phyloP scores from a whole-genome alignment of 1,284 basidiomycete species.

The Taiwanofungus camphoratus region DNA sequence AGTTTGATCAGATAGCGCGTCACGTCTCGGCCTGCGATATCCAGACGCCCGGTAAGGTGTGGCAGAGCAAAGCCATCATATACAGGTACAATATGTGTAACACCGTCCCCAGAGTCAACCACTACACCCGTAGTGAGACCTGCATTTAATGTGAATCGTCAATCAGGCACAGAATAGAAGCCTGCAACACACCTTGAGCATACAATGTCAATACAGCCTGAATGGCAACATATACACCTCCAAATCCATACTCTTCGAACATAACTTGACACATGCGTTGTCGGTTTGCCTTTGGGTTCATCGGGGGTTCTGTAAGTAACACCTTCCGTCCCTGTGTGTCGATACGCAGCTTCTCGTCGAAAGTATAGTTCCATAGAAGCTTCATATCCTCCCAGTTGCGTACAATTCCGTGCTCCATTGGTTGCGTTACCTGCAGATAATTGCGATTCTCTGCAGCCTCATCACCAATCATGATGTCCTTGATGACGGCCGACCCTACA shows the following conservation, averaged over 20 bases:
- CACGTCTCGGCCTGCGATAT: conserved; percentile 97
- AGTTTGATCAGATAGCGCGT: conserved; percentile 99
- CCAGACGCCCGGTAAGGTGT: conserved; percentile 89
- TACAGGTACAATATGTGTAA: conserved; percentile 98
- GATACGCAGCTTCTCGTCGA: conserved; percentile 90
- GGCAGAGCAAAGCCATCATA: conserved; percentile 96
- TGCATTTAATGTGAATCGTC: conserved; percentile 27
- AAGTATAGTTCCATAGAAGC: conserved; percentile 98
- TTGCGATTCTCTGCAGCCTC: conserved; percentile 93
- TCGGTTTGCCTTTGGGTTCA: conserved; percentile 95
- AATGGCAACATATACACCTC: conserved; percentile 95
- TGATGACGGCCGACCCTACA: conserved; percentile 76
- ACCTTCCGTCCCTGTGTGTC: conserved; percentile 89
- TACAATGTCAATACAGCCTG: conserved; percentile 98
- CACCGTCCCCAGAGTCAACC: conserved; percentile 98
- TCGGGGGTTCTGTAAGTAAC: conserved; percentile 97
- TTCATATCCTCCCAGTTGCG: conserved; percentile 99
- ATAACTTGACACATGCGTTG: conserved; percentile 97
- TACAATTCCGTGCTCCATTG: conserved; percentile 99
- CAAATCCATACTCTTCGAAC: conserved; percentile 99
- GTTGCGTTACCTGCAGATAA: conserved; percentile 94
- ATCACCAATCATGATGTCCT: conserved; percentile 97
- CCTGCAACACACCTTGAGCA: conserved; percentile 76
- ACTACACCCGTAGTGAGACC: conserved; percentile 98
- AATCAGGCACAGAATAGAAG: background rate